phyloP scores from a whole-genome alignment of 768 basidiomycete species.

The Tephrocybe sp. region DNA sequence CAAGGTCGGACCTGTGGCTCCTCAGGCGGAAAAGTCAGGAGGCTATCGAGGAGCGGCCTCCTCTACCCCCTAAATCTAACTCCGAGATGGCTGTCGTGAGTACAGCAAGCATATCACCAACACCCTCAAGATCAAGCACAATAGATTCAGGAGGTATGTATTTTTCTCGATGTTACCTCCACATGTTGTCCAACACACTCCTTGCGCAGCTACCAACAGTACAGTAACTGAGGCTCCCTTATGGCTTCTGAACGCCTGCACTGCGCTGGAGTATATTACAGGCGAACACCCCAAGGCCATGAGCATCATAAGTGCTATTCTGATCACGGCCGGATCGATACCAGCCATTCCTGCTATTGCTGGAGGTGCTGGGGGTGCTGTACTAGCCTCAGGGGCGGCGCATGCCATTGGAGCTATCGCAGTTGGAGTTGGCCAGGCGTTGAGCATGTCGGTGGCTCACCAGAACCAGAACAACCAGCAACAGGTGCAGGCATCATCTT shows the following conservation, averaged over 20 bases:
- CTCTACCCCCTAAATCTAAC: conserved; percentile 24
- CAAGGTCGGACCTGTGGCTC: conserved; percentile 23
- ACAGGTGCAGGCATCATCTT: conserved; percentile 16
- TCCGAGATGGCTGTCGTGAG: conserved; percentile 20
- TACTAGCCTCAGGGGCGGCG: conserved; percentile 69
- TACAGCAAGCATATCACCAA: conserved; percentile 5
- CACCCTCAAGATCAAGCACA: conserved; percentile 15
- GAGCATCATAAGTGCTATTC: conserved; percentile 71
- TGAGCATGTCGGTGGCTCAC: conserved; percentile 33
- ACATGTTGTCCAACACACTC: conserved; percentile 1
- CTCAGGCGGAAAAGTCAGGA: conserved; percentile 19
- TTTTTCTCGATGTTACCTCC: not conserved
- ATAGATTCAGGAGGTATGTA: conserved; percentile 17
- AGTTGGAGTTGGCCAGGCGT: conserved; percentile 61
- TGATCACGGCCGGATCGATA: conserved; percentile 76
- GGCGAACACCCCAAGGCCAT: conserved; percentile 73
- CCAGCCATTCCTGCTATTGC: conserved; percentile 69
- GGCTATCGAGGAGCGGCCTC: conserved; percentile 24
- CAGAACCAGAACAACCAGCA: conserved; percentile 18
- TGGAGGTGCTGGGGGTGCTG: conserved; percentile 67
- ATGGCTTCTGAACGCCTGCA: conserved; percentile 77
- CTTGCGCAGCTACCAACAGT: conserved; percentile 32
- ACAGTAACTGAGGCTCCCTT: conserved; percentile 60
- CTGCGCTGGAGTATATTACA: conserved; percentile 70
- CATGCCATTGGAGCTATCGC: conserved; percentile 81